A percentile compares a stretch with the other conserved stretches of the same genome.
Conservation (phyloP, 768 basidiomycete genomes). For the Kwoniella botswanensis region DNA sequence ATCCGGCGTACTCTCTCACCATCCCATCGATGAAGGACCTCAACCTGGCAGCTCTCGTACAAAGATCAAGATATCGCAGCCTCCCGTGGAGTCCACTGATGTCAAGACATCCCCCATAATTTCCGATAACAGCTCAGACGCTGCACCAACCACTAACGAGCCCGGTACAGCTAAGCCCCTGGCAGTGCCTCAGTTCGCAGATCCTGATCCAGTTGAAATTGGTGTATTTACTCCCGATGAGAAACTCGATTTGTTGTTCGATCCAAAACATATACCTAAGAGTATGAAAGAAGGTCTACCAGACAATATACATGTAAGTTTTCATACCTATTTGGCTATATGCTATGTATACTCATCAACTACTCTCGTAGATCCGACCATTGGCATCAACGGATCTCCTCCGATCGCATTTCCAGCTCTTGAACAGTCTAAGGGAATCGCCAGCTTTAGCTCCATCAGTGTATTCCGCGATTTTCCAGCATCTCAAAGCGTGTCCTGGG, state of each 20-base stretch:
- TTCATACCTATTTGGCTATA: conserved; percentile 2
- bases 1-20: conserved; percentile 39
- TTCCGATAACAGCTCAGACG: conserved; percentile 8
- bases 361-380: conserved; percentile 65
- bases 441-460: conserved; percentile 71
- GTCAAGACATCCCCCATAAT: background rate
- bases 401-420: conserved; percentile 80
- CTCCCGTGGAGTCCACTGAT: background rate
- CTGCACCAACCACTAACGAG: conserved; percentile 10
- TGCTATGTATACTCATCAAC: background rate
- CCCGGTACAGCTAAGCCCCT: conserved; percentile 16
- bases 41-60: conserved; percentile 46
- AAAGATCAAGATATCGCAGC: conserved; percentile 33
- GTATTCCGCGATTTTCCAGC: conserved; percentile 67
- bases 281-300: conserved; percentile 69
- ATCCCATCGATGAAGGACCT: conserved; percentile 39
- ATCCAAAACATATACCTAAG: conserved; percentile 70
- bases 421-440: conserved; percentile 71
- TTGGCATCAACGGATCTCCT: conserved; percentile 84
- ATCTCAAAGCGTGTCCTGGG: conserved; percentile 47
- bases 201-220: background rate
- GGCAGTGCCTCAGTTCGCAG: conserved; percentile 9
- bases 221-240: conserved; percentile 66
- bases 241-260: conserved; percentile 77
- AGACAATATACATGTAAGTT: conserved; percentile 70